A percentile compares a stretch with the other conserved stretches of the same genome.
These are phyloP conservation scores for Conoideocrella luteorostrata DNA, from an alignment of 2,329 filamentous ascomycete genomes.

Conservation along the genomic window DNA sequence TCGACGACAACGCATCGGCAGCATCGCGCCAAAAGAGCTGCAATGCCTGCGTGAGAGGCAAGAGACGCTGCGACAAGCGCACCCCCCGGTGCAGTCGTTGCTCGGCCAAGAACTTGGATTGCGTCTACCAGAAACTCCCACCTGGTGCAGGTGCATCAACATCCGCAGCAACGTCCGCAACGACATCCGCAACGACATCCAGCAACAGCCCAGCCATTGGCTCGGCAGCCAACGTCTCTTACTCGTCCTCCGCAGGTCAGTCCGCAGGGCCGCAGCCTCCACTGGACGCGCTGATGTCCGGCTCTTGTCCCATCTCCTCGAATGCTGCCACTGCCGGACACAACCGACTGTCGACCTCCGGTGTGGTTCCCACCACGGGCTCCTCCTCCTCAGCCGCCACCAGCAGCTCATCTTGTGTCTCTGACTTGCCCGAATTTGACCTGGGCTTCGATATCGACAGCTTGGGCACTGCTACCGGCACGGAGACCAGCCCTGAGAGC, in stretches of 20 bases:
- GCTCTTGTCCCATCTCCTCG: neutral
- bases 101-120: slow-evolving; percentile 33
- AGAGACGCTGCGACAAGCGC: slow-evolving; percentile 41
- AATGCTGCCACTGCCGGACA: neutral
- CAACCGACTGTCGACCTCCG: neutral
- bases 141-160: slow-evolving; percentile 13
- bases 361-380: neutral
- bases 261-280: slow-evolving; percentile 11
- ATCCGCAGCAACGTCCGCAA: slow-evolving; percentile 1
- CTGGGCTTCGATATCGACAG: slow-evolving; percentile 30
- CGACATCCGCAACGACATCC: neutral
- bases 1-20: slow-evolving; percentile 22
- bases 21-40: slow-evolving; percentile 46
- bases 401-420: slow-evolving; percentile 11
- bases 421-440: slow-evolving; percentile 27
- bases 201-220: neutral
- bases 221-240: neutral
- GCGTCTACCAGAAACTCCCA: slow-evolving; percentile 34
- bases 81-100: slow-evolving; percentile 37
- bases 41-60: slow-evolving; percentile 41
- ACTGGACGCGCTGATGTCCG: neutral
- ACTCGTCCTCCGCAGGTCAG: slow-evolving; percentile 14
- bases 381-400: slow-evolving; percentile 3
- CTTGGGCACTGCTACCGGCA: slow-evolving; percentile 22
- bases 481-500: slow-evolving; percentile 26